Base-by-base conservation (phyloP, 345 rosid genomes). In the Hibiscus syriacus region DNA sequence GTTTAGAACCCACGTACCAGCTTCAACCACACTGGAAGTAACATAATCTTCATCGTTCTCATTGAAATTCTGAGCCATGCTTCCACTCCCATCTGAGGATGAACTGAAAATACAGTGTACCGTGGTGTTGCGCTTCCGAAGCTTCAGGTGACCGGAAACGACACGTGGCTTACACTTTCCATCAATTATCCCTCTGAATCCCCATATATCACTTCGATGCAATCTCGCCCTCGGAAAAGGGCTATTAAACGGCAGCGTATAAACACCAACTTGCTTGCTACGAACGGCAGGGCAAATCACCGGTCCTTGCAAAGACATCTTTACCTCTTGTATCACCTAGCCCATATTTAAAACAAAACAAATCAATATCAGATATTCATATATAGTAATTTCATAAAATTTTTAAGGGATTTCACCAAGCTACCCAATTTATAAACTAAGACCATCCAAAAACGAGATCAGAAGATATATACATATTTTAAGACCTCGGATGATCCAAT, bases 11-110 rank as follows among this genome's bases (percentile, higher is more conserved):
- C 14, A 19, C 82, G 48, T 84, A 93, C 98, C 96, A 73, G 98
- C 98, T 84, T 93, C 98, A 60, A 90, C 83, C 22, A 93, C 71
- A 69, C 88, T 90, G 59, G 98, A 90, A 53, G 84, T 82, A 9
- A 93, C 90, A 77, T 80, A 93, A 46, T 90, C 94, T 66, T 81
- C 97, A 77, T 90, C 92, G 43, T 85, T 86, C 41, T 87, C 94
- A 41, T 83, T 86, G 80, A 93, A 93, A 78, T 86, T 89, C 83
- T 87, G 96, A 0, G 96, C 97, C 26, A 66, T 87, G 75, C 90
- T 89, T 43, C 94, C 97, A 55, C 67, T 90, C 34, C 84, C 98
- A 66, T 87, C 78, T 0, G 97, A 87, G n/a, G 94, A 92, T 7
- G 98, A 93, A 75, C 96, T 88, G 77, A 86, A 86, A 75, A 79